These are phyloP conservation scores for Penicillium taxi DNA, from an alignment of 495 filamentous ascomycete species.

Conservation along the genomic window DNA sequence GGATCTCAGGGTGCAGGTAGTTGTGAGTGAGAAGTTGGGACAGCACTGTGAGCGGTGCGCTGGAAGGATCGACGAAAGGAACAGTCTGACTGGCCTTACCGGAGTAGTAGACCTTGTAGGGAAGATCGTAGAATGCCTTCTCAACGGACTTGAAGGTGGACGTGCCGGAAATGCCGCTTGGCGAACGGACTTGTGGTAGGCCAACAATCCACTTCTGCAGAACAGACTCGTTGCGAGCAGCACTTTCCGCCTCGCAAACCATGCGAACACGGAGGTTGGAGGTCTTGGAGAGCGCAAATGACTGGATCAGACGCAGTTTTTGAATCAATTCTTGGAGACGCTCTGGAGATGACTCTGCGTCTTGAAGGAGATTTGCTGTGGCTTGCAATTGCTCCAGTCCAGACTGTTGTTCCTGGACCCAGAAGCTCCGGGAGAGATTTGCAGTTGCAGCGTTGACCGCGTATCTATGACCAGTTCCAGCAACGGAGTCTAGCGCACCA, in stretches of 20 bases:
- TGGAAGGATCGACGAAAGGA: constrained; percentile 67
- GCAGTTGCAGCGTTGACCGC: constrained; percentile 78
- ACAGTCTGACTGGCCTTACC: constrained; percentile 73
- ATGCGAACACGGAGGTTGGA: constrained; percentile 67
- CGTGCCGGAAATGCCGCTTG: constrained; percentile 23
- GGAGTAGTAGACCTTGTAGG: constrained; percentile 95
- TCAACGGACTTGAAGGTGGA: constrained; percentile 33
- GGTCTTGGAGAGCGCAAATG: constrained; percentile 54
- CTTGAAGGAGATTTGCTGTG: constrained; percentile 54
- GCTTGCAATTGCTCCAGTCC: constrained; percentile 85
- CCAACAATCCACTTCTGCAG: constrained; percentile 62
- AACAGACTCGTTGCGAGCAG: constrained; percentile 60
- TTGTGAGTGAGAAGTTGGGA: constrained; percentile 94
- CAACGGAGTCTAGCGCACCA: constrained; percentile 85
- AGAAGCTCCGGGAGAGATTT: constrained; percentile 60
- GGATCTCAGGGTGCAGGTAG: constrained; percentile 93
- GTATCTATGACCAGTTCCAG: constrained; percentile 76
- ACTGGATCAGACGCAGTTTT: constrained; percentile 83
- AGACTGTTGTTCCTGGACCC: constrained; percentile 68
- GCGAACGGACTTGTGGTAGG: constrained; percentile 40
- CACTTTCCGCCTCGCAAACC: constrained; percentile 70
- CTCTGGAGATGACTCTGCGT: constrained; percentile 49
- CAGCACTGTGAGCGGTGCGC: constrained; percentile 76
- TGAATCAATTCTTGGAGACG: constrained; percentile 65
- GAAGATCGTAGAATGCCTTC: constrained; percentile 85